phyloP scores from a whole-genome alignment of 2,329 filamentous ascomycete genomes.

The Fusarium acutatum region DNA sequence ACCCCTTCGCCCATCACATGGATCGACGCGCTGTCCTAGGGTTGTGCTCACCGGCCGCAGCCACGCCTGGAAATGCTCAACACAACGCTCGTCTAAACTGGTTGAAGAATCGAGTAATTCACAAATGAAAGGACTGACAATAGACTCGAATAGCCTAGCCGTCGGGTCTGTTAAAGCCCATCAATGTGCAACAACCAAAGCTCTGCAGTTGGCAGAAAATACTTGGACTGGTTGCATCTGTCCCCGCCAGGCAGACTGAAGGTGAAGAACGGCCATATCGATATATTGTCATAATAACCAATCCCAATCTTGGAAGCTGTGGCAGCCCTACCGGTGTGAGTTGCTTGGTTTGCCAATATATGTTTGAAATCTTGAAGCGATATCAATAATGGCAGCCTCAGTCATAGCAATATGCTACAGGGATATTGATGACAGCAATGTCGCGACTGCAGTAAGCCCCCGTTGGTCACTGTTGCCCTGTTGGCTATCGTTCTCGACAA shows the following conservation, averaged over 20 bases:
- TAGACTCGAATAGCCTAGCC: not conserved
- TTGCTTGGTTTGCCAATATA: not conserved
- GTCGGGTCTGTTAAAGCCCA: constrained; percentile 24
- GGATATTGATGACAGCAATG: constrained; percentile 22
- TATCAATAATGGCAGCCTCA: not conserved
- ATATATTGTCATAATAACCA: not conserved
- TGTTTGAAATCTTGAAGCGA: not conserved
- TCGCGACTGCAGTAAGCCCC: constrained; percentile 16
- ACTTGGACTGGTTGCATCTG: constrained; percentile 15
- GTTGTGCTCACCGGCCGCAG: constrained; percentile 40
- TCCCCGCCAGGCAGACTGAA: constrained; percentile 6
- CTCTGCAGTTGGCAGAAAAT: constrained; percentile 1
- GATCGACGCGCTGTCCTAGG: constrained; percentile 32
- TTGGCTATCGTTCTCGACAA: constrained; percentile 21
- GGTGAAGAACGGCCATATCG: constrained; percentile 1
- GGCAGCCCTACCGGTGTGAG: not conserved
- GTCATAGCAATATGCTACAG: not conserved
- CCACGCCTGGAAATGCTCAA: constrained; percentile 29
- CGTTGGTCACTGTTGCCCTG: constrained; percentile 2
- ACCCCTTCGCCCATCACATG: constrained; percentile 39
- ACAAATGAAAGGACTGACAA: not conserved
- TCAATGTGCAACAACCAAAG: constrained; percentile 13
- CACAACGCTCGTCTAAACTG: not conserved
- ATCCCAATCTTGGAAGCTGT: not conserved
- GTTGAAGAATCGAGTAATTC: not conserved